Conservation (phyloP, 768 basidiomycete species). For the Suillus subluteus region DNA sequence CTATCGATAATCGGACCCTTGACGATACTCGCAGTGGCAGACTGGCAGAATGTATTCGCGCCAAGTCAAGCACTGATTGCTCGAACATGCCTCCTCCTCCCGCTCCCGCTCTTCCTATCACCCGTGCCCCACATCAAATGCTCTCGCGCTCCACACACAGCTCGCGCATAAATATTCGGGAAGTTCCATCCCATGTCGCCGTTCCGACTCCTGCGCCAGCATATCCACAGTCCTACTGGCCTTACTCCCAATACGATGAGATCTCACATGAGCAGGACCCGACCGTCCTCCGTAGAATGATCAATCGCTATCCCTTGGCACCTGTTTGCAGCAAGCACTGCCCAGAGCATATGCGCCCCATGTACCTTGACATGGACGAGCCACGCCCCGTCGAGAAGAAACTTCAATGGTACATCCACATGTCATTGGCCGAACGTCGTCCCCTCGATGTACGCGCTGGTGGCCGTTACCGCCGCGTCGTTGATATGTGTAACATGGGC, state of each 20-base stretch:
- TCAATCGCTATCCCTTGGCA: slow-evolving; percentile 5
- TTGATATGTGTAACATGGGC: background rate
- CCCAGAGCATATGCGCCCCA: slow-evolving; percentile 12
- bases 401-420: slow-evolving; percentile 3
- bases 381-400: background rate
- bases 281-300: background rate
- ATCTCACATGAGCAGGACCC: slow-evolving; percentile 4
- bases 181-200: background rate
- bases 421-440: slow-evolving; percentile 9
- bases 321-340: background rate
- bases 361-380: slow-evolving; percentile 15
- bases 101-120: background rate
- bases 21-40: slow-evolving; percentile 6
- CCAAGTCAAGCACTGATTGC: slow-evolving; percentile 2
- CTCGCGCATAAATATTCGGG: slow-evolving; percentile 7
- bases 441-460: slow-evolving; percentile 17
- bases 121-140: background rate
- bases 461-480: slow-evolving; percentile 10
- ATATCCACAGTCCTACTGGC: background rate
- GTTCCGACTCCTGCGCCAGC: background rate
- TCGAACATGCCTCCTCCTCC: background rate
- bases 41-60: slow-evolving; percentile 9
- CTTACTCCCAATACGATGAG: background rate
- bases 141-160: background rate
- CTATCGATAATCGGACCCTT: background rate